Evolutionary conservation across 192 early-diverging fungal species (phyloP), one percentile per base, ranked within the genome.

Genomic region (Irineochytrium annulatum): DNA sequence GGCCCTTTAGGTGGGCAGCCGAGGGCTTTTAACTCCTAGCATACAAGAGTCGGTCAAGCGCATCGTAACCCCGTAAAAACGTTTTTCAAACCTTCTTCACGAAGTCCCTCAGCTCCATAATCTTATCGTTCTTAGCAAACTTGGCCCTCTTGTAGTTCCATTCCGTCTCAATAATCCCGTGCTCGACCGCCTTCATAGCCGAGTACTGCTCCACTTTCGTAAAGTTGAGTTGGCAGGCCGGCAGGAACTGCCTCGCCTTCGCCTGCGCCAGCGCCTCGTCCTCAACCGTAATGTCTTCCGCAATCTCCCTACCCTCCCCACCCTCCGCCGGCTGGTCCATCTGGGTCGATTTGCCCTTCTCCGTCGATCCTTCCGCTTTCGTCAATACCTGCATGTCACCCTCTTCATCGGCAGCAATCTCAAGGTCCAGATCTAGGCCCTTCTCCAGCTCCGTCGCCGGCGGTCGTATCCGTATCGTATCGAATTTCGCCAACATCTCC

Each of bases 401-500:
- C 8, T 24, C 59, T 27, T 58, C 31, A 43, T 63, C 52, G 14
- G 33, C 52, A 29, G 32, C 41, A 0, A 33, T 27, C 2, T 5
- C n/a, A 52, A 31, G 51, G 43, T 17, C 33, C 39, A 3, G 55
- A n/a, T 58, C 24, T 24, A 30, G 26, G 19, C 43, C 37, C 2
- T 66, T 33, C 17, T 55, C 20, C 6, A 29, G 24, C 20, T 56
- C 39, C 28, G 17, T 35, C n/a, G 48, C 31, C 2, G 57, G 33
- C 2, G 34, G 16, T 24, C 65, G 63, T 13, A 67, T 22, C 32
- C 62, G 69, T n/a, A 76, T 62, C 6, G 62, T 44, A 56, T 77
- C 76, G 44, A 69, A 77, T 46, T 77, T 34, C 24, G 62, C 67
- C 34, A 77, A 34, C 6, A 70, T 24, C 8, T 67, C 59, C 5